Percentiles rank a stretch among this genome's conserved stretches.
Evolutionary conservation across 305 asterid genomes (phyloP).

Genomic region (Fraxinus dipetala): DNA sequence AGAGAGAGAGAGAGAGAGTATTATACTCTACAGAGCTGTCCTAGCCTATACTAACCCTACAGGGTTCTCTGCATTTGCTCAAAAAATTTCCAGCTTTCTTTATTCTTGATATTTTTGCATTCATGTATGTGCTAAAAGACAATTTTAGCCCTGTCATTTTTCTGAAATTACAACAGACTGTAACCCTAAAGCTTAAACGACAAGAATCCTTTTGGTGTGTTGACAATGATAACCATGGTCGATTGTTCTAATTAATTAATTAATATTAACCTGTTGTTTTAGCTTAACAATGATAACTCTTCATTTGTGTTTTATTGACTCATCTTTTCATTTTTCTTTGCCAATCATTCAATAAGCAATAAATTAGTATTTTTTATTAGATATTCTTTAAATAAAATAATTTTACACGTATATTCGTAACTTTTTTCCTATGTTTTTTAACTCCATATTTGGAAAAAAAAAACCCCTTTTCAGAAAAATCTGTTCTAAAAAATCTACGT

Average conservation of each 20-base stretch:
- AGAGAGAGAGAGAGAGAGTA: background rate
- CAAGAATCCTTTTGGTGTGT: slow-evolving; percentile 26
- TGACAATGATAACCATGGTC: slow-evolving; percentile 36
- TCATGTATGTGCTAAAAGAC: slow-evolving; percentile 15
- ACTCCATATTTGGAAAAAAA: background rate
- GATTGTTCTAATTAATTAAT: background rate
- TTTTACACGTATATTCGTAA: background rate
- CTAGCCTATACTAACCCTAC: slow-evolving; percentile 63
- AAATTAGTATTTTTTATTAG: background rate
- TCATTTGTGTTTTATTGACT: background rate
- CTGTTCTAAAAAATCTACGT: background rate
- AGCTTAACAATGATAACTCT: background rate
- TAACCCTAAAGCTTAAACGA: slow-evolving; percentile 31
- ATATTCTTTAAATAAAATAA: background rate
- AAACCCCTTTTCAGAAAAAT: background rate
- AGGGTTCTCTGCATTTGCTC: slow-evolving; percentile 14
- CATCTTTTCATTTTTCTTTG: background rate
- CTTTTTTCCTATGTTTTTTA: background rate
- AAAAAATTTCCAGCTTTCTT: slow-evolving; percentile 20
- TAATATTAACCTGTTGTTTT: background rate
- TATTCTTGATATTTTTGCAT: slow-evolving; percentile 27
- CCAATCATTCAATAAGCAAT: background rate
- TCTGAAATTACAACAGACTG: slow-evolving; percentile 23
- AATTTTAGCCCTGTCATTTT: slow-evolving; percentile 18
- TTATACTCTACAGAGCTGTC: slow-evolving; percentile 49